These are phyloP conservation scores for Tulasnella sp. DNA, from an alignment of 768 basidiomycete species.

Conservation along the genomic window DNA sequence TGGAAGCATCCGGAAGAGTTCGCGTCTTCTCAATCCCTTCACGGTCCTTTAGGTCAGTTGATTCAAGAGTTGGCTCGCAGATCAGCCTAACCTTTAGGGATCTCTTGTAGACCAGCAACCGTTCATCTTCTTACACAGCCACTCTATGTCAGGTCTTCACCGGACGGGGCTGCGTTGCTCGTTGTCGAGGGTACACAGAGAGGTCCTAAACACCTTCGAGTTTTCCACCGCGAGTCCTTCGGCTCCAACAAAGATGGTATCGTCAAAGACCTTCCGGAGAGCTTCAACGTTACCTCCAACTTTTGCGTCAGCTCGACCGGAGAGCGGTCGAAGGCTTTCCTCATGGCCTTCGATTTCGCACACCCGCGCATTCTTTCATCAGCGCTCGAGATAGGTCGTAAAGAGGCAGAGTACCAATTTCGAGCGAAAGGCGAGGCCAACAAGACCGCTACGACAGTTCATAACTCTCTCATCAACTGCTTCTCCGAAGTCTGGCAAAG, in stretches of 20 bases:
- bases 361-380: slow-evolving; percentile 49
- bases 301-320: slow-evolving; percentile 53
- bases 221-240: slow-evolving; percentile 62
- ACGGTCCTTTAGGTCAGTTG: slow-evolving; percentile 56
- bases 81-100: neutral
- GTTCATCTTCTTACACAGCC: slow-evolving; percentile 49
- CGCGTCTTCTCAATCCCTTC: slow-evolving; percentile 61
- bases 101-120: slow-evolving; percentile 49
- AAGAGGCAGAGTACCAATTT: slow-evolving; percentile 61
- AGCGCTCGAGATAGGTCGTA: slow-evolving; percentile 57
- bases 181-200: slow-evolving; percentile 38
- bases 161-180: slow-evolving; percentile 60
- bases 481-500: slow-evolving; percentile 34
- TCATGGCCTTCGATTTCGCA: slow-evolving; percentile 49
- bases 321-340: slow-evolving; percentile 49
- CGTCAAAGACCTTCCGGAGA: slow-evolving; percentile 44
- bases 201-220: slow-evolving; percentile 42
- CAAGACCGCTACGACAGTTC: neutral
- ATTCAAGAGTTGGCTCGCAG: neutral
- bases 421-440: slow-evolving; percentile 46
- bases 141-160: slow-evolving; percentile 50
- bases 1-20: slow-evolving; percentile 51
- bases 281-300: slow-evolving; percentile 29
- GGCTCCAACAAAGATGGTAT: slow-evolving; percentile 54
- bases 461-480: slow-evolving; percentile 32